Percentiles rank a stretch among this genome's conserved stretches.
These are phyloP conservation scores for Pythium plurisporium DNA, from an alignment of 352 stramenopile species.

Conservation along the genomic window DNA sequence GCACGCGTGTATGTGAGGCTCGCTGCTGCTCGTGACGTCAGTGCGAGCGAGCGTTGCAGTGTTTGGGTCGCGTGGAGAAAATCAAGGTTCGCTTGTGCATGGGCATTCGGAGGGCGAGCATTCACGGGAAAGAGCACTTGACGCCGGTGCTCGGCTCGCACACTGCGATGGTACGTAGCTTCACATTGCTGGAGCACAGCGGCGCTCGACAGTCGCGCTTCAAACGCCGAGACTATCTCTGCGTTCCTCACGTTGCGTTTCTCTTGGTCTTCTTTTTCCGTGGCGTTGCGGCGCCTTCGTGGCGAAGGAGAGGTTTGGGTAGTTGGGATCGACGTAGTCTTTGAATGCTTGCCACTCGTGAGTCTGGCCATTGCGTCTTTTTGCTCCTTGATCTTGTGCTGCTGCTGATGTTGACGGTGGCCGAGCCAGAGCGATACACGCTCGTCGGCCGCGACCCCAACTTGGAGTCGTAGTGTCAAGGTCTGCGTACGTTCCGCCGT, in stretches of 20 bases:
- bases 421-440: conserved; percentile 25
- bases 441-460: conserved; percentile 14
- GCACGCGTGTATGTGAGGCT: conserved; percentile 45
- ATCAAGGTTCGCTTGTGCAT: conserved; percentile 39
- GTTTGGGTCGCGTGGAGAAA: conserved; percentile 34
- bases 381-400: not conserved
- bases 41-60: conserved; percentile 28
- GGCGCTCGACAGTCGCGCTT: conserved; percentile 10
- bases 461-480: conserved; percentile 33
- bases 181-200: conserved; percentile 22
- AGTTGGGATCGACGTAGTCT: not conserved
- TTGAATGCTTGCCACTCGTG: not conserved
- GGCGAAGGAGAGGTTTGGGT: not conserved
- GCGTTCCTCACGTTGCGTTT: not conserved
- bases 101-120: conserved; percentile 44
- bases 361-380: not conserved
- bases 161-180: conserved; percentile 47
- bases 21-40: conserved; percentile 8
- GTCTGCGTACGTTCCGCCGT: conserved; percentile 38
- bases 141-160: conserved; percentile 39
- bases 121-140: conserved; percentile 48
- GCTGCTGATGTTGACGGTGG: conserved; percentile 5
- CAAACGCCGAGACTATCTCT: conserved; percentile 1
- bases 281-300: conserved; percentile 4
- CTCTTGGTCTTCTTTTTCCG: conserved; percentile 16